Evolutionary conservation across 2,329 filamentous ascomycete species (phyloP).

Genomic region (Lachnellula hyalina): DNA sequence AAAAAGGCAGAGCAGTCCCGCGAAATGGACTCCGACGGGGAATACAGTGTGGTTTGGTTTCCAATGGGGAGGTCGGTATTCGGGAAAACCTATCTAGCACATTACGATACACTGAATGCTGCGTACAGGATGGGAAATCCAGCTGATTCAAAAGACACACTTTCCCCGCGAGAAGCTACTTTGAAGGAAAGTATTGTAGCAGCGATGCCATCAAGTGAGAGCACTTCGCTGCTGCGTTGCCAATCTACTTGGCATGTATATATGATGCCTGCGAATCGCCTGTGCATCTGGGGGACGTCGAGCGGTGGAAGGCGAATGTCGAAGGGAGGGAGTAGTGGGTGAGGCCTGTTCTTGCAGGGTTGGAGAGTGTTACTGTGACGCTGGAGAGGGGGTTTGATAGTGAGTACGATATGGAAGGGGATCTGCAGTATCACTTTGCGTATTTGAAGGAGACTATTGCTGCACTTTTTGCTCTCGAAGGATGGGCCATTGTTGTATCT

Average conservation of each 20-base stretch:
- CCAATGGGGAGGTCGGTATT: conserved; percentile 18
- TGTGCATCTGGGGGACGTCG: conserved; percentile 16
- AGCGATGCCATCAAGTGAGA: conserved; percentile 9
- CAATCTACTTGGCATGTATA: conserved; percentile 22
- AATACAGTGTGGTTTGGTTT: conserved; percentile 14
- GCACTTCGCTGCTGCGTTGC: conserved; percentile 23
- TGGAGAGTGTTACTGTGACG: conserved; percentile 13
- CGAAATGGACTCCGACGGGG: conserved; percentile 6
- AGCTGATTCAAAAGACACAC: conserved; percentile 4
- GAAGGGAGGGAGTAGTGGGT: conserved; percentile 17
- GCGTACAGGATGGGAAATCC: conserved; percentile 16
- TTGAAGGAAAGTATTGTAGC: conserved; percentile 14
- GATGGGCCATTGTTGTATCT: conserved; percentile 4
- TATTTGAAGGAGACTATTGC: conserved; percentile 13
- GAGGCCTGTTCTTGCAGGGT: conserved; percentile 17
- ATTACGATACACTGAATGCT: conserved; percentile 18
- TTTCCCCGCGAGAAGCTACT: conserved; percentile 3
- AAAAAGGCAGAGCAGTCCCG: not conserved
- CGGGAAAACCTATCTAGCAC: conserved; percentile 22
- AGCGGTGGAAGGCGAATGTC: conserved; percentile 8
- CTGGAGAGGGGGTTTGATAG: not conserved
- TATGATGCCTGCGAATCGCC: conserved; percentile 9
- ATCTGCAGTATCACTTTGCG: conserved; percentile 10
- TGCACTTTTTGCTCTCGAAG: conserved; percentile 9
- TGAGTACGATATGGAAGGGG: not conserved